Evolutionary conservation across 441 rosid genomes (phyloP).

Genomic region (Hura crepitans): DNA sequence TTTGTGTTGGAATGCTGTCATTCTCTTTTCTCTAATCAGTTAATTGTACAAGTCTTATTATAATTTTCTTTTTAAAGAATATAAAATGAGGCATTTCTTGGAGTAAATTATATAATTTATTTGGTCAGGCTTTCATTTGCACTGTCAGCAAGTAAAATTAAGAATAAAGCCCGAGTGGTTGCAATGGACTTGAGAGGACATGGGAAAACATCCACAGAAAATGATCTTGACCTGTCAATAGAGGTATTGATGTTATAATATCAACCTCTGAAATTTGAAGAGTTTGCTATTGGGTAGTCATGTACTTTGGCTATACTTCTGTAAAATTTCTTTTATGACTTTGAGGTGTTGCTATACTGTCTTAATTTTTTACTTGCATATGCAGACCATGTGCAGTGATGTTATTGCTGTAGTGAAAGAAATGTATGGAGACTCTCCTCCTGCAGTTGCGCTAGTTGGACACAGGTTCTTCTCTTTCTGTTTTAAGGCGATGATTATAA

Average conservation of each 20-base stretch:
- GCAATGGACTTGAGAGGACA: conserved; percentile 97
- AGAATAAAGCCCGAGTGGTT: conserved; percentile 84
- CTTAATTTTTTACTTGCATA: conserved; percentile 12
- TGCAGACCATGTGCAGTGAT: conserved; percentile 93
- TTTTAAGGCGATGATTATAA: background rate
- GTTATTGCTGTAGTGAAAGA: conserved; percentile 71
- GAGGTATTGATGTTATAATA: conserved; percentile 44
- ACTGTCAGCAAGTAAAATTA: conserved; percentile 64
- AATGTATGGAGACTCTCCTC: conserved; percentile 83
- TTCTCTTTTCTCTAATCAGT: background rate
- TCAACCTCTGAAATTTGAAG: background rate
- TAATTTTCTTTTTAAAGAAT: background rate
- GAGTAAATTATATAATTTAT: conserved; percentile 5
- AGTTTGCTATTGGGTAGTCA: background rate
- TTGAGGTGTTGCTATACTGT: background rate
- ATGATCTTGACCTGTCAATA: conserved; percentile 78
- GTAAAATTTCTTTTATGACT: conserved; percentile 1
- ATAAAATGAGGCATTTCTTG: background rate
- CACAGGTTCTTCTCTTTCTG: conserved; percentile 63
- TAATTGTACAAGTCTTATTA: too few relatives aligned
- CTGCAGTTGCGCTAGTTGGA: conserved; percentile 91
- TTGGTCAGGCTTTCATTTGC: conserved; percentile 78
- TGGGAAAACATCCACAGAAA: conserved; percentile 74
- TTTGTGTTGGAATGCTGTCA: background rate
- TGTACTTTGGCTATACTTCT: background rate